Percentiles rank a stretch among this genome's conserved stretches.
phyloP scores from a whole-genome alignment of 139 green algal genomes.

The Diplosphaera chodatii region DNA sequence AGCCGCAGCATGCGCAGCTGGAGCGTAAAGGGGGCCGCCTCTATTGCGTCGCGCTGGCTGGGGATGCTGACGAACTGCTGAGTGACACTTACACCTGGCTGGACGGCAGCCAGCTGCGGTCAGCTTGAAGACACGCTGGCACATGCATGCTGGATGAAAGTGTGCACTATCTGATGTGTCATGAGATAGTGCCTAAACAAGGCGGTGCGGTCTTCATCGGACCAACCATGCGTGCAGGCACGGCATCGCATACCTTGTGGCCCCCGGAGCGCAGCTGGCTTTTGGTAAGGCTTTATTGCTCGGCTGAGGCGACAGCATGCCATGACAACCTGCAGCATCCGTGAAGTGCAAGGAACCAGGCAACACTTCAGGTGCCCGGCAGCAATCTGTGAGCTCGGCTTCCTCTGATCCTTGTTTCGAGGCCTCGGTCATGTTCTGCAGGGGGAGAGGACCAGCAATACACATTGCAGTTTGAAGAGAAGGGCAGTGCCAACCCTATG shows the following conservation, averaged over 20 bases:
- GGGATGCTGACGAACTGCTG: slow-evolving; percentile 20
- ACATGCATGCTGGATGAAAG: no score
- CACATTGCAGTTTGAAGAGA: slow-evolving; percentile 4
- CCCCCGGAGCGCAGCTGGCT: not conserved
- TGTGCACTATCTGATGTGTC: no score
- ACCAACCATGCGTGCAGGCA: no score
- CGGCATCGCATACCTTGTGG: not conserved
- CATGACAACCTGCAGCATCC: no score
- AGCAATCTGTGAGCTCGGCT: no score
- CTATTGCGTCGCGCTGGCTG: slow-evolving; percentile 19
- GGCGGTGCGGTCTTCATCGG: no score
- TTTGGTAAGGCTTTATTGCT: no score
- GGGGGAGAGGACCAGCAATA: not conserved
- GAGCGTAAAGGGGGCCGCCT: slow-evolving; percentile 19
- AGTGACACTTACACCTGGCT: slow-evolving; percentile 22
- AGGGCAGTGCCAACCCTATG: not conserved
- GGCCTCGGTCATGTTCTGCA: not conserved
- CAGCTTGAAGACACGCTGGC: no score
- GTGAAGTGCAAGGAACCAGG: no score
- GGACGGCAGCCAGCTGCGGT: slow-evolving; percentile 24
- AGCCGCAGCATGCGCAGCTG: slow-evolving; percentile 17
- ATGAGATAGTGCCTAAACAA: no score
- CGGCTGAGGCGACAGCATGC: not conserved
- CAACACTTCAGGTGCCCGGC: no score
- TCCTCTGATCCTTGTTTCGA: no score